A percentile compares a stretch with the other conserved stretches of the same genome.
phyloP scores from a whole-genome alignment of 805 yeast species.

The Candida piceae region DNA sequence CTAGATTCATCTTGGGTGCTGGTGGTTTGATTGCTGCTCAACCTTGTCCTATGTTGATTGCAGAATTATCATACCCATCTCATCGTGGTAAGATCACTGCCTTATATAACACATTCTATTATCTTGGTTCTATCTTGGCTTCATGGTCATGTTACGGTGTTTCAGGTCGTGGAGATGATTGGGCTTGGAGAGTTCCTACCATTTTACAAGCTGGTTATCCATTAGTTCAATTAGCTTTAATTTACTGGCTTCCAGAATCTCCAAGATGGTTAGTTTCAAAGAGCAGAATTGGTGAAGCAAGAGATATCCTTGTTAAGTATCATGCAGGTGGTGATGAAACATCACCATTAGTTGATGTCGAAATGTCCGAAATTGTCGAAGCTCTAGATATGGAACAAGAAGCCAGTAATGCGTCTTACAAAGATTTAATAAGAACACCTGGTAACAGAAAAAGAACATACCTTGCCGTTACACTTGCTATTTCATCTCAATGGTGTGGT shows the following conservation, averaged over 20 bases:
- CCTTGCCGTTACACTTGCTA: constrained; percentile 24
- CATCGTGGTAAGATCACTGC: constrained; percentile 39
- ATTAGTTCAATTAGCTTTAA: constrained; percentile 31
- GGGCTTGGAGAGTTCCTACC: constrained; percentile 54
- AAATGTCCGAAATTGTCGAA: constrained; percentile 32
- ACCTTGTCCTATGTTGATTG: constrained; percentile 43
- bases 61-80: constrained; percentile 47
- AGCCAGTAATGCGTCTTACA: constrained; percentile 25
- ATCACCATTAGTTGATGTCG: constrained; percentile 31
- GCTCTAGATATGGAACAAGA: constrained; percentile 31
- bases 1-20: constrained; percentile 45
- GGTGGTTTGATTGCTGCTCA: constrained; percentile 40
- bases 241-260: constrained; percentile 39
- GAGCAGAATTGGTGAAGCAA: constrained; percentile 33
- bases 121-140: constrained; percentile 41
- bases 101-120: constrained; percentile 44
- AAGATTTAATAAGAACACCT: constrained; percentile 31
- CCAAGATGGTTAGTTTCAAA: constrained; percentile 38
- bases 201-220: constrained; percentile 47
- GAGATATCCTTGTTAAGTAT: constrained; percentile 3
- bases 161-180: constrained; percentile 25
- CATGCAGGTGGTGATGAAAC: constrained; percentile 27
- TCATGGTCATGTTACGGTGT: constrained; percentile 44
- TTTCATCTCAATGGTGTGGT: constrained; percentile 38
- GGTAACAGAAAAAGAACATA: constrained; percentile 34